phyloP scores from a whole-genome alignment of 2,329 filamentous ascomycete species.

The Ciborinia camelliae region DNA sequence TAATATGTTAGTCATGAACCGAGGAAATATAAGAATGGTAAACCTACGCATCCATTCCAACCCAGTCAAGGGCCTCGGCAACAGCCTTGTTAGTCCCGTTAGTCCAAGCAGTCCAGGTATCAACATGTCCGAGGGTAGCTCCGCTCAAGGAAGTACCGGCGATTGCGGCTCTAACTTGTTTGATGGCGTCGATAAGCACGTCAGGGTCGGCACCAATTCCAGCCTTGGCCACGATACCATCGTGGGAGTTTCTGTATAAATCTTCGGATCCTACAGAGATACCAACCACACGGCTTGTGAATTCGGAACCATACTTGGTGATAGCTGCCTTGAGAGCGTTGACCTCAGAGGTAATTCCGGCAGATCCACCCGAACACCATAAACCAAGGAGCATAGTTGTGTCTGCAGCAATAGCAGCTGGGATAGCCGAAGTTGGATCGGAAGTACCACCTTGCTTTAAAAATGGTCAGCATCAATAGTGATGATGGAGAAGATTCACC shows the following conservation, averaged over 20 bases:
- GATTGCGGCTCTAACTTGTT: slow-evolving; percentile 61
- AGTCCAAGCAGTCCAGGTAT: slow-evolving; percentile 80
- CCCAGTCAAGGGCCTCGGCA: slow-evolving; percentile 68
- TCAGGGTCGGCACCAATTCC: slow-evolving; percentile 61
- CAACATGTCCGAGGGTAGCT: slow-evolving; percentile 74
- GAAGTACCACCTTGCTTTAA: slow-evolving; percentile 59
- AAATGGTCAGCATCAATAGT: slow-evolving; percentile 26
- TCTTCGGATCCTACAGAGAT: slow-evolving; percentile 88
- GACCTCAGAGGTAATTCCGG: slow-evolving; percentile 68
- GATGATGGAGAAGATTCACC: too few species aligned
- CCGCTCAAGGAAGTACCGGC: slow-evolving; percentile 56
- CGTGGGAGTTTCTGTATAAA: slow-evolving; percentile 74
- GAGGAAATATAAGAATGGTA: background rate
- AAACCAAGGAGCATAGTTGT: slow-evolving; percentile 78
- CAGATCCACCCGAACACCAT: slow-evolving; percentile 70
- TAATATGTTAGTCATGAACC: background rate
- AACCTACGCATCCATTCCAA: slow-evolving; percentile 68
- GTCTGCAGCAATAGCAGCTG: slow-evolving; percentile 76
- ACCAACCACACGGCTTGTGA: slow-evolving; percentile 67
- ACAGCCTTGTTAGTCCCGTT: slow-evolving; percentile 70
- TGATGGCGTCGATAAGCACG: slow-evolving; percentile 66
- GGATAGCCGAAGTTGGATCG: slow-evolving; percentile 68
- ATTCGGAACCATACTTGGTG: slow-evolving; percentile 60
- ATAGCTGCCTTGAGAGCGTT: slow-evolving; percentile 68
- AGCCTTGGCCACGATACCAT: slow-evolving; percentile 60